Evolutionary conservation across 2,329 filamentous ascomycete genomes (phyloP).

Genomic region (Paecilomyces formosus): DNA sequence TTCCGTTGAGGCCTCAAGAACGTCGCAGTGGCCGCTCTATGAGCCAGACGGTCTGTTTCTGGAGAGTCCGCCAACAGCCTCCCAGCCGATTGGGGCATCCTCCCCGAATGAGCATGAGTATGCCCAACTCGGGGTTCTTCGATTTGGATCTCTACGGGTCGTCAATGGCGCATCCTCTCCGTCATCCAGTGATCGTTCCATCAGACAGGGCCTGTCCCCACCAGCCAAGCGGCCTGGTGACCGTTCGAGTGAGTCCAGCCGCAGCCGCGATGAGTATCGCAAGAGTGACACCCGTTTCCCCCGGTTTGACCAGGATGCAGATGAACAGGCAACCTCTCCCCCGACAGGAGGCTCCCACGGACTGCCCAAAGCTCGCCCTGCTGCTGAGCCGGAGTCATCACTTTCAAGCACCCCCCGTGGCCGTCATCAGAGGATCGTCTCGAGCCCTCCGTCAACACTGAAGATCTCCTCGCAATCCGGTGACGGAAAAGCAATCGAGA

Average conservation of each 20-base stretch:
- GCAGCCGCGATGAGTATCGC: neutral
- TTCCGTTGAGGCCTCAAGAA: neutral
- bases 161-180: conserved; percentile 33
- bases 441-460: conserved; percentile 6
- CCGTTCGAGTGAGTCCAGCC: conserved; percentile 6
- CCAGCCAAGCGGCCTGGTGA: neutral
- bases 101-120: conserved; percentile 25
- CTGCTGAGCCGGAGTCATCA: neutral
- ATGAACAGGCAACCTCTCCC: neutral
- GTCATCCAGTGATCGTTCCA: conserved; percentile 26
- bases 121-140: conserved; percentile 33
- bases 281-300: neutral
- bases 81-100: conserved; percentile 11
- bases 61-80: conserved; percentile 5
- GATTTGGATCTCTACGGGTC: conserved; percentile 31
- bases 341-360: neutral
- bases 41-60: conserved; percentile 6
- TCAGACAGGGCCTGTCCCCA: conserved; percentile 8
- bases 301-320: neutral
- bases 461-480: conserved; percentile 12
- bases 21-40: conserved; percentile 13
- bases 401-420: neutral
- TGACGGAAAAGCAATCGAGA: conserved; percentile 9
- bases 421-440: neutral
- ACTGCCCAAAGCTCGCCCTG: neutral